Evolutionary conservation across 2,329 filamentous ascomycete genomes (phyloP).

Genomic region (Zymoseptoria brevis): DNA sequence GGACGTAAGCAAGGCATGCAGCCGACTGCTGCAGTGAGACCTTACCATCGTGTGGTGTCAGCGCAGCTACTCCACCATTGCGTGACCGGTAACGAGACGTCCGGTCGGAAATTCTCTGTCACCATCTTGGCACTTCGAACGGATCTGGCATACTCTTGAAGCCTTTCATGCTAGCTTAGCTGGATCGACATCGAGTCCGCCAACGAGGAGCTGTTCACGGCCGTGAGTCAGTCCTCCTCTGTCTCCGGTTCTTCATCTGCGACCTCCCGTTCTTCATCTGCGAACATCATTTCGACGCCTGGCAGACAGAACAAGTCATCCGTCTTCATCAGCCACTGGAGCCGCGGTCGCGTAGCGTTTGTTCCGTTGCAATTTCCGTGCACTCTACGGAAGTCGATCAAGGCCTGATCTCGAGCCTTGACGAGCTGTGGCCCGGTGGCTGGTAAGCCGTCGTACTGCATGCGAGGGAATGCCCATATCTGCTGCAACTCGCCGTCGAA

Average conservation of each 20-base stretch:
- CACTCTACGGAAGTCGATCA: constrained; percentile 50
- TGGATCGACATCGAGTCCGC: not conserved
- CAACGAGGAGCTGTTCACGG: not conserved
- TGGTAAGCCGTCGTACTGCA: constrained; percentile 57
- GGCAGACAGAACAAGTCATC: constrained; percentile 59
- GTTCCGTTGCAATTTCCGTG: constrained; percentile 58
- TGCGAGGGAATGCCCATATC: constrained; percentile 46
- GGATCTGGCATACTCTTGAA: not conserved
- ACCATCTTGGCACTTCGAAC: not conserved
- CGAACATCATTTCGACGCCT: constrained; percentile 21
- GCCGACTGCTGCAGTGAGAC: not conserved
- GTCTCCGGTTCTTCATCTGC: not conserved
- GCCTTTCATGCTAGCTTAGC: not conserved
- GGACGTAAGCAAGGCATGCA: not conserved
- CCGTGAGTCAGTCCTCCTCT: not conserved
- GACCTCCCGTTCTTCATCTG: constrained; percentile 10
- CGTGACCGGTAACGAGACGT: not conserved
- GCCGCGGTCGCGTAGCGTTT: constrained; percentile 27
- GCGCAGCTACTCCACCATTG: not conserved
- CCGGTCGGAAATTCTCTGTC: not conserved
- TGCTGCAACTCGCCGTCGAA: constrained; percentile 42
- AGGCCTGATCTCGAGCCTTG: constrained; percentile 45
- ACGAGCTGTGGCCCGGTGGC: constrained; percentile 35
- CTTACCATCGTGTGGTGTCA: not conserved
- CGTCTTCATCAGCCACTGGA: constrained; percentile 32